Conservation (phyloP, 768 basidiomycete species). For the Mycena vulgaris region DNA sequence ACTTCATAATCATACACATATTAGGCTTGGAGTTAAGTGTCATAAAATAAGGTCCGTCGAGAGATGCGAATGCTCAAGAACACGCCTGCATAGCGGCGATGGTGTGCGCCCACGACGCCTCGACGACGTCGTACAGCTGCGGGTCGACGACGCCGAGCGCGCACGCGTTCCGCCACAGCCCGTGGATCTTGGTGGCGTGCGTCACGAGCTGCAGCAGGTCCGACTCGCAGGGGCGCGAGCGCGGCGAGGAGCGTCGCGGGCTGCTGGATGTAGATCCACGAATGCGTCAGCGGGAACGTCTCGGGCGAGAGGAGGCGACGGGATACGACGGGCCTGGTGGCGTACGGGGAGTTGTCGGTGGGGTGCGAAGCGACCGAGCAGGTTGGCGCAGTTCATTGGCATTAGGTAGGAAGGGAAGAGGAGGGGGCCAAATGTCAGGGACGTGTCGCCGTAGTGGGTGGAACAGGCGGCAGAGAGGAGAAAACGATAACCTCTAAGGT, state of each 20-base stretch:
- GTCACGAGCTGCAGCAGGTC: conserved; percentile 33
- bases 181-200: conserved; percentile 45
- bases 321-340: conserved; percentile 63
- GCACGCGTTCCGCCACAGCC: conserved; percentile 67
- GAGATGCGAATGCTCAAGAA: not conserved
- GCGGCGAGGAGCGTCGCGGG: conserved; percentile 56
- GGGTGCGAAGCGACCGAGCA: conserved; percentile 46
- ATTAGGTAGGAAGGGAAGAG: conserved; percentile 62
- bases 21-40: conserved; percentile 3
- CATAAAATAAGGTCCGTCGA: conserved; percentile 10
- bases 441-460: conserved; percentile 50
- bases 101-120: conserved; percentile 65
- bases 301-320: conserved; percentile 66
- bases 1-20: conserved; percentile 22
- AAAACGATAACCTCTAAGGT: too few relatives aligned
- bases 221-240: conserved; percentile 54
- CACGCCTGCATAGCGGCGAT: conserved; percentile 54
- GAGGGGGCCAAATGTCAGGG: conserved; percentile 46
- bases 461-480: conserved; percentile 40
- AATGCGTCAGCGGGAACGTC: conserved; percentile 64
- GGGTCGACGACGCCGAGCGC: conserved; percentile 66
- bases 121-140: conserved; percentile 62
- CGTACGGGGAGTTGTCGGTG: conserved; percentile 8
- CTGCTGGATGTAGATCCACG: conserved; percentile 65
- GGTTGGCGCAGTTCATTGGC: conserved; percentile 55